Evolutionary conservation across 2,329 filamentous ascomycete genomes (phyloP), one percentile per base, ranked within the genome.

Genomic region (Fonsecaea multimorphosa): DNA sequence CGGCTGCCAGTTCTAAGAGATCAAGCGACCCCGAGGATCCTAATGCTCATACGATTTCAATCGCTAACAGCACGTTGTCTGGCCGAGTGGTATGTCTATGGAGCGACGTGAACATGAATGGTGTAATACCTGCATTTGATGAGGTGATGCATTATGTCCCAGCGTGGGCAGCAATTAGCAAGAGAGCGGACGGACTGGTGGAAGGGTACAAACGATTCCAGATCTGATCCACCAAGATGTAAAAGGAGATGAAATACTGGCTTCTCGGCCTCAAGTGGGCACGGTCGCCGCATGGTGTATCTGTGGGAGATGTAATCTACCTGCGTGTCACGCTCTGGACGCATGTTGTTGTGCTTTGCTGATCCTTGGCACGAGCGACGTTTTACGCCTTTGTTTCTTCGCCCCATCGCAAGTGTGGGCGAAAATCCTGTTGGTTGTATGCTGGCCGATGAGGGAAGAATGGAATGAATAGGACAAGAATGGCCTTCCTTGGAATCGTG

Each of bases 21-120:
- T n/a, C 40, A 32, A 59, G n/a, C 2, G 38, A 44, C 16, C 22
- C n/a, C 6, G n/a, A 19, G 4, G n/a, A 19, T 44, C 6, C n/a
- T 4, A 32, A 57, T 2, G 68, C 67, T 40, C 72, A 69, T n/a
- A 73, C 66, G 8, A 74, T 76, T 46, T 68, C 73, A 16, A 73
- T 73, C 40, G 72, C 75, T 60, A 77, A 76, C 14, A 72, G 77
- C 65, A 76, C 77, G 19, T 73, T 92, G 36, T 84, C 83, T 69
- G 91, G 93, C 1, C 84, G 81, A 36, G 87, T 93, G 1, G 84
- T 89, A 16, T 98, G 95, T 78, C 81, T 91, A 34, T 98, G 93
- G 93, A 92, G 90, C 73, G 95, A 99, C 79, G 88, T 86, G 52
- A 97, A 97, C 73, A 79, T 81, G 38, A 77, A 79, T 1, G 89